phyloP scores from a whole-genome alignment of 306 rosid species.

The Rosa multiflora region DNA sequence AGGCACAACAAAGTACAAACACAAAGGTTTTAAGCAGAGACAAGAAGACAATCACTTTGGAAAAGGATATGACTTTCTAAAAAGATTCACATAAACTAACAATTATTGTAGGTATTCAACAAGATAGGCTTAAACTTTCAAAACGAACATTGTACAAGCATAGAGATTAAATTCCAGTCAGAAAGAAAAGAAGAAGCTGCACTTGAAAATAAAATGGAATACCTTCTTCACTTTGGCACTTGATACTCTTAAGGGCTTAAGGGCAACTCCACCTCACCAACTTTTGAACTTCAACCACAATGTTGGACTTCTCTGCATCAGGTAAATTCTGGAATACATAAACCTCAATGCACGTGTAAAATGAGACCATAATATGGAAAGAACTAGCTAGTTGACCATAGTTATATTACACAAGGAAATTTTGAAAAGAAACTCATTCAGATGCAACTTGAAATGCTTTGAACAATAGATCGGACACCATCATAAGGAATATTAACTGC shows the following conservation, averaged over 20 bases:
- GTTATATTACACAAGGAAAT: not conserved
- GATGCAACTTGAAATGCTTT: no score
- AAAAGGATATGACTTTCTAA: no score
- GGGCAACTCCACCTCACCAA: conserved; percentile 78
- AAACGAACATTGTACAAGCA: no score
- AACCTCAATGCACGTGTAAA: conserved; percentile 11
- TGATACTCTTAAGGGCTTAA: conserved; percentile 46
- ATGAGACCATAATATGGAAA: not conserved
- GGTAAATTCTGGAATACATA: conserved; percentile 49
- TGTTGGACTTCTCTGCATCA: conserved; percentile 55
- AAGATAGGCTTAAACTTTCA: no score
- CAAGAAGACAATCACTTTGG: not conserved
- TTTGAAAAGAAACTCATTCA: no score
- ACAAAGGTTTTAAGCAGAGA: not conserved
- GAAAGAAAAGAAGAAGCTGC: not conserved
- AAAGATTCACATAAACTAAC: no score
- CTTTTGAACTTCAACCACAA: conserved; percentile 57
- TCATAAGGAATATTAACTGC: no score
- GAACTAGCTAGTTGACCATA: not conserved
- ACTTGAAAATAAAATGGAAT: not conserved
- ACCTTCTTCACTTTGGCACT: conserved; percentile 56
- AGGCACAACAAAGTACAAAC: not conserved
- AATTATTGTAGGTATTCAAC: no score
- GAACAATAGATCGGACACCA: no score
- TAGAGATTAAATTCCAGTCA: no score